A percentile compares a stretch with the other conserved stretches of the same genome.
Conservation (phyloP, 768 basidiomycete species). For the Rhodotorula kratochvilovae region DNA sequence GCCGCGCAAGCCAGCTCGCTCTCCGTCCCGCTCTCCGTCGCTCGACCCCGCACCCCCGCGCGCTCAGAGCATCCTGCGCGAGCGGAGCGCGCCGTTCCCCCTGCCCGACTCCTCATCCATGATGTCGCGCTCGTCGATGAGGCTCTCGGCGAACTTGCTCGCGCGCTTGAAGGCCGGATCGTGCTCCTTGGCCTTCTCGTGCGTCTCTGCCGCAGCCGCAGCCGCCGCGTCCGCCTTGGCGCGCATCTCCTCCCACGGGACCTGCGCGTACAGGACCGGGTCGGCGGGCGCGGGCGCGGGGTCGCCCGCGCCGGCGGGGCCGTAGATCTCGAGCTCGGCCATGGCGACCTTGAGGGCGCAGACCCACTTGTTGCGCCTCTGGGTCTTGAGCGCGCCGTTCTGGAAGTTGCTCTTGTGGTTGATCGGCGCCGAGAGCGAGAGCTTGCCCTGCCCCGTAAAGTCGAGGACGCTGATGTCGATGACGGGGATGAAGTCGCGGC, state of each 20-base stretch:
- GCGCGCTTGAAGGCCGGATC: constrained; percentile 1
- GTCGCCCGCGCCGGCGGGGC: constrained; percentile 49
- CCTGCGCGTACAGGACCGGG: constrained; percentile 61
- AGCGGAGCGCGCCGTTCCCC: constrained; percentile 14
- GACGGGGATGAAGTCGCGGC: constrained; percentile 67
- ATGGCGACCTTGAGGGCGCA: constrained; percentile 73
- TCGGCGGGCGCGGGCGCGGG: constrained; percentile 54
- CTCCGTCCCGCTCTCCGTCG: too few species aligned
- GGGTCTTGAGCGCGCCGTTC: constrained; percentile 62
- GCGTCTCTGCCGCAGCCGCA: background rate
- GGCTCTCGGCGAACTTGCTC: background rate
- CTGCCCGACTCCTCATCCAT: constrained; percentile 11
- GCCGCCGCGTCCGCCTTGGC: constrained; percentile 9
- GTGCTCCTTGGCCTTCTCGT: background rate
- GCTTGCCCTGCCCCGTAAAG: constrained; percentile 60
- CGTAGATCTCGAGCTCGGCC: constrained; percentile 64
- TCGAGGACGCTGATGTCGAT: constrained; percentile 60
- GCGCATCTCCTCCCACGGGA: constrained; percentile 62
- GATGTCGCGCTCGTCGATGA: constrained; percentile 13
- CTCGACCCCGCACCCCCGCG: too few species aligned
- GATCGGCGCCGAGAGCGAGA: constrained; percentile 72
- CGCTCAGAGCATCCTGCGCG: too few species aligned
- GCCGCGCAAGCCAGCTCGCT: too few species aligned
- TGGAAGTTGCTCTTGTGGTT: constrained; percentile 86
- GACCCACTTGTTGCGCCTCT: constrained; percentile 85